Evolutionary conservation across 768 basidiomycete genomes (phyloP).

Genomic region (Psilocybe sp.): DNA sequence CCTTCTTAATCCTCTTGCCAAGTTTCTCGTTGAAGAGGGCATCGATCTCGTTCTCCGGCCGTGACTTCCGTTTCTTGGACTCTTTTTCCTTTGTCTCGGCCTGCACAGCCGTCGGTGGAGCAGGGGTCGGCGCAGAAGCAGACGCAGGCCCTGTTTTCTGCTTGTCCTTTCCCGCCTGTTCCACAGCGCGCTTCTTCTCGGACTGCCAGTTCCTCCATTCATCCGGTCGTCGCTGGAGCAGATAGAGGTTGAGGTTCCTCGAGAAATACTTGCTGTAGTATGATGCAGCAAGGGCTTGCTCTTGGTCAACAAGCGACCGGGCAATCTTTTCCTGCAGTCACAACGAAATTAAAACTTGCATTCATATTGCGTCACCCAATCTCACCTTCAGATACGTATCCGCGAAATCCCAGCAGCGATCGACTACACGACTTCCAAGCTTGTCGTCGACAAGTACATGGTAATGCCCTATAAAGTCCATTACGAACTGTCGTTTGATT

Average conservation of each 20-base stretch:
- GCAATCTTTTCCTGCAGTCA: conserved; percentile 83
- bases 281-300: conserved; percentile 69
- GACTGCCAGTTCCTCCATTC: conserved; percentile 82
- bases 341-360: conserved; percentile 4
- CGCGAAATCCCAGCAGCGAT: conserved; percentile 88
- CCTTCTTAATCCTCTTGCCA: conserved; percentile 59
- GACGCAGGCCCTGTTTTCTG: conserved; percentile 1
- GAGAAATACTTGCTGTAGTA: conserved; percentile 89
- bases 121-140: not conserved
- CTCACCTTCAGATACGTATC: conserved; percentile 89
- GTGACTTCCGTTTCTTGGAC: conserved; percentile 39
- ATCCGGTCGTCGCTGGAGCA: conserved; percentile 75
- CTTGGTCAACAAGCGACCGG: conserved; percentile 68
- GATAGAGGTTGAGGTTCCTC: conserved; percentile 70
- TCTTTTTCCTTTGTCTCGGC: conserved; percentile 9
- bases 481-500: conserved; percentile 67
- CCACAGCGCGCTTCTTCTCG: conserved; percentile 29
- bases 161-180: conserved; percentile 4
- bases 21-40: conserved; percentile 58
- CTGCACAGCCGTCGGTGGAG: conserved; percentile 1
- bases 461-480: conserved; percentile 76
- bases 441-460: conserved; percentile 83
- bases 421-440: conserved; percentile 86
- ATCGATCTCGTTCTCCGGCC: conserved; percentile 70
- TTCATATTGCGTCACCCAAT: conserved; percentile 1